Conservation (phyloP, 2,329 filamentous ascomycete species). For the Davidsoniella australis region DNA sequence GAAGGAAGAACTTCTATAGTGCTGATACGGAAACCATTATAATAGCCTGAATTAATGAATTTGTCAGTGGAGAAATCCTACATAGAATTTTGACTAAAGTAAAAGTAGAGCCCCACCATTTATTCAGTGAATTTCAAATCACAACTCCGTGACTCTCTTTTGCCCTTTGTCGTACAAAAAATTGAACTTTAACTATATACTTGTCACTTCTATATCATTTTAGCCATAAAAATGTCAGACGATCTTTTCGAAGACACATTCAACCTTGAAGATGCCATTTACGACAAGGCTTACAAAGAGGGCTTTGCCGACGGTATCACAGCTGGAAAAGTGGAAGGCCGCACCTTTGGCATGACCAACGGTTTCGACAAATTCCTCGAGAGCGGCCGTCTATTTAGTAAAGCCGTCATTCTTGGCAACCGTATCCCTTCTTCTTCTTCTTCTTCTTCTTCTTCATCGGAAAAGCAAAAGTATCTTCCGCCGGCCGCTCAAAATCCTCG, state of each 20-base stretch:
- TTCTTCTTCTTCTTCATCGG: background rate
- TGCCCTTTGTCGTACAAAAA: background rate
- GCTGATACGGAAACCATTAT: no score
- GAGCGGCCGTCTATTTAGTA: slow-evolving; percentile 61
- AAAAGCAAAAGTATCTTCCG: slow-evolving; percentile 19
- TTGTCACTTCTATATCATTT: background rate
- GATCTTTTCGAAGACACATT: slow-evolving; percentile 41
- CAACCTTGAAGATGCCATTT: slow-evolving; percentile 52
- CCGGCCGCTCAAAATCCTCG: slow-evolving; percentile 41
- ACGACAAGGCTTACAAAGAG: slow-evolving; percentile 62
- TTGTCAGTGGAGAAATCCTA: no score
- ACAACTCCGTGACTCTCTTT: no score
- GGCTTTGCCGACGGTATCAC: slow-evolving; percentile 59
- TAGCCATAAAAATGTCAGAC: slow-evolving; percentile 14
- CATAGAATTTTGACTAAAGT: no score
- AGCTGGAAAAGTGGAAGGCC: slow-evolving; percentile 73
- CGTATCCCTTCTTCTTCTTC: slow-evolving; percentile 27
- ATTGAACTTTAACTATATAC: background rate
- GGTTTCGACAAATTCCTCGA: slow-evolving; percentile 86
- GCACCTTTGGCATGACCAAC: slow-evolving; percentile 76
- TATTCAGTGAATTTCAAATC: background rate
- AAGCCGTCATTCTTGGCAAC: slow-evolving; percentile 68
- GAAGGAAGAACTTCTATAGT: no score
- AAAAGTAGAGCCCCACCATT: no score
- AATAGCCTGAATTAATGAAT: no score